Base-by-base conservation (phyloP, 192 early-diverging fungal genomes). In the Podila epicladia region DNA sequence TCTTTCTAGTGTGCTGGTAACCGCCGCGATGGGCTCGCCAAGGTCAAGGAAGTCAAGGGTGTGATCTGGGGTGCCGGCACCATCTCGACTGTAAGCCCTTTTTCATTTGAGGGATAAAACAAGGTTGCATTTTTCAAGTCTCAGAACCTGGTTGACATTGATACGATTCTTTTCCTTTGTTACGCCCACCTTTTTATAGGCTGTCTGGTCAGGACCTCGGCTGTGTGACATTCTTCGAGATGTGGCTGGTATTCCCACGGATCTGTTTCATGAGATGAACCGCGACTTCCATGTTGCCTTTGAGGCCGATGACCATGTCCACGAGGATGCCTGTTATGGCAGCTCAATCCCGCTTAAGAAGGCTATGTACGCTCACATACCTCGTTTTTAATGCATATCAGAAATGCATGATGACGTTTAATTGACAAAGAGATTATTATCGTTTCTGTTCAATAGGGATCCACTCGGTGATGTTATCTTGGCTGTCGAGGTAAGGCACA, bases 61-160 rank as follows among this genome's bases (percentile, higher is more conserved):
- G 89, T 96, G 45, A 93, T 89, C 57, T 96, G 94, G 94, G 87
- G 87, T 17, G 85, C 88, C 7, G 94, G 94, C 24, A 93, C 93
- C 31, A 94, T 94, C 65, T 85, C 88, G 48, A 96, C 91, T 58
- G 89, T 94, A 61, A 85, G 38, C 28, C 12, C 15, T 0, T 22
- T 77, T 22, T 93, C 31, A 13, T 17, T 4, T 12, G 15, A 45
- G 41, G 41, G 41, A 12, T 15, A 17, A 4, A 17, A 45, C 15
- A 17, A 45, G 41, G 2, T 17, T 45, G 41, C 41, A 8, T 45
- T 45, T 45, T 45, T 17, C 41, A 17, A 45, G 41, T 45, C 15
- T 45, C 41, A 45, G 13, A 1, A 8, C 13, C 41, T 15, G 41
- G 11, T 45, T 12, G 41, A 17, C 15, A 45, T 2, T 45, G 15